Conservation (phyloP, 2,329 filamentous ascomycete genomes). For the Clonostachys rhizophaga region DNA sequence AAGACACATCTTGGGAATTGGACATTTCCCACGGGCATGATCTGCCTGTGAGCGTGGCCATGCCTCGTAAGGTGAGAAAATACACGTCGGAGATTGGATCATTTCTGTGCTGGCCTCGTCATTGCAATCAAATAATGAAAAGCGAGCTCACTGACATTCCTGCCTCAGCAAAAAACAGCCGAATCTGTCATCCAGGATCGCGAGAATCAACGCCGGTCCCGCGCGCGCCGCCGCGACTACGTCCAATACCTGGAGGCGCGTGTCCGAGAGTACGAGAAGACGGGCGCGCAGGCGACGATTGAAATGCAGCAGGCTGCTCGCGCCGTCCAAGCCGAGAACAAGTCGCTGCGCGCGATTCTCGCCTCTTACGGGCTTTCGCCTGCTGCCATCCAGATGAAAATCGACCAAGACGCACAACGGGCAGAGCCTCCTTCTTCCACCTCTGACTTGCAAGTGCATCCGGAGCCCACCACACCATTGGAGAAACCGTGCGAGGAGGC, state of each 20-base stretch:
- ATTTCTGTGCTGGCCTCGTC: no score
- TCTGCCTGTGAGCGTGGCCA: no score
- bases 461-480: no score
- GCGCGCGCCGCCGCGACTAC: slow-evolving; percentile 45
- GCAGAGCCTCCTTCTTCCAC: no score
- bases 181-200: slow-evolving; percentile 22
- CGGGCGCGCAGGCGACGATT: slow-evolving; percentile 40
- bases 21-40: no score
- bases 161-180: slow-evolving; percentile 6
- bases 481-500: not conserved
- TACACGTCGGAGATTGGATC: no score
- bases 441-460: no score
- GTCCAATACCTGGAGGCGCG: slow-evolving; percentile 40
- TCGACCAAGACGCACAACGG: no score
- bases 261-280: slow-evolving; percentile 40
- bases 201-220: slow-evolving; percentile 48
- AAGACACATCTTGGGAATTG: no score
- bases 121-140: no score
- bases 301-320: slow-evolving; percentile 51
- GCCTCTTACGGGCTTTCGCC: not conserved
- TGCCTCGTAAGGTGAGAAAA: no score
- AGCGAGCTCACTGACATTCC: not conserved
- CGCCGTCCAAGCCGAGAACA: slow-evolving; percentile 1
- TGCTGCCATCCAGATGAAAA: no score
- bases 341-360: slow-evolving; percentile 2